Evolutionary conservation across 73 alveolate genomes (phyloP).

Genomic region (Paramecium bursaria): DNA sequence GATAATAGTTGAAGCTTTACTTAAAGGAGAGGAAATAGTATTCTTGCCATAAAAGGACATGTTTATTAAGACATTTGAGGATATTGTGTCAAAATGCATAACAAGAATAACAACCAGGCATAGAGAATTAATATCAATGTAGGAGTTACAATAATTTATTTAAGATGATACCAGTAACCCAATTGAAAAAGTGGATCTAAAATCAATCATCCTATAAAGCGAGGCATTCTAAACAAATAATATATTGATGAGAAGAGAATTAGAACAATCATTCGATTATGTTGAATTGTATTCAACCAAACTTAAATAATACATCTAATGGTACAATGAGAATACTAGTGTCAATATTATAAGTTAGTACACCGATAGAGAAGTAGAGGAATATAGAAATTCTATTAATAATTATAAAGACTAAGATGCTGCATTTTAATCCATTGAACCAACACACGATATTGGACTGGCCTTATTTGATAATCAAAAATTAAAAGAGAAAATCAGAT

Average conservation of each 20-base stretch:
- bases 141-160: conserved; percentile 76
- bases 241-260: conserved; percentile 65
- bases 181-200: conserved; percentile 75
- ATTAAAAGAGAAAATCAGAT: conserved; percentile 73
- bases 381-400: conserved; percentile 71
- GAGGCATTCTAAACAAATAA: conserved; percentile 69
- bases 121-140: conserved; percentile 72
- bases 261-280: conserved; percentile 75
- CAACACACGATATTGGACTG: conserved; percentile 74
- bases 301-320: conserved; percentile 72
- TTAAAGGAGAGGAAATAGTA: conserved; percentile 21
- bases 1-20: conserved; percentile 63
- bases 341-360: conserved; percentile 69
- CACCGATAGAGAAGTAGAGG: conserved; percentile 78
- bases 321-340: conserved; percentile 74
- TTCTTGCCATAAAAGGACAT: conserved; percentile 61
- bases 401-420: conserved; percentile 71
- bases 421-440: conserved; percentile 72
- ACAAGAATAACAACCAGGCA: conserved; percentile 60
- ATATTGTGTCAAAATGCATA: conserved; percentile 54
- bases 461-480: conserved; percentile 75
- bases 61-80: conserved; percentile 56
- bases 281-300: conserved; percentile 67
- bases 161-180: conserved; percentile 73
- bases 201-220: conserved; percentile 72